These are phyloP conservation scores for Hypholoma fasciculare DNA, from an alignment of 768 basidiomycete genomes.

Conservation along the genomic window DNA sequence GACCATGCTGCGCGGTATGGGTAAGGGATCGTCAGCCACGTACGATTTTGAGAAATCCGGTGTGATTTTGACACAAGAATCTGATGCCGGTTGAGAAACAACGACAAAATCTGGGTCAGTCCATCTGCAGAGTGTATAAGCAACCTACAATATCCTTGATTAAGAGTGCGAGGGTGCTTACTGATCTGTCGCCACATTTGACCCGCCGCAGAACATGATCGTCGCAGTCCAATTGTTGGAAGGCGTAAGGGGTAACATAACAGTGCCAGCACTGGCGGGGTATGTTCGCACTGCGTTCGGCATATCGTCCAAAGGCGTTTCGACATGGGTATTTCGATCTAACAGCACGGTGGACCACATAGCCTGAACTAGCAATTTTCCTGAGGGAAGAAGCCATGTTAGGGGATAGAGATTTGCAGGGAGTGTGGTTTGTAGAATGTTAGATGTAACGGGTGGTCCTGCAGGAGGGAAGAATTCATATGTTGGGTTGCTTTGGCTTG, in stretches of 20 bases:
- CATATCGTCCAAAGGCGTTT: slow-evolving; percentile 60
- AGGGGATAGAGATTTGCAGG: slow-evolving; percentile 77
- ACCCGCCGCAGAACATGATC: slow-evolving; percentile 82
- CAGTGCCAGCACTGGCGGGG: slow-evolving; percentile 73
- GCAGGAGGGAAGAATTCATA: slow-evolving; percentile 76
- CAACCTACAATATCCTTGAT: neutral
- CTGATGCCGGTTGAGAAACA: slow-evolving; percentile 53
- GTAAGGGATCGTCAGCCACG: slow-evolving; percentile 62
- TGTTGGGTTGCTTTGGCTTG: slow-evolving; percentile 68
- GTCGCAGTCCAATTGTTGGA: slow-evolving; percentile 84
- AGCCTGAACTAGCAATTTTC: slow-evolving; percentile 58
- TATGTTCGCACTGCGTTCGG: slow-evolving; percentile 69
- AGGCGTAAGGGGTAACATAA: slow-evolving; percentile 79
- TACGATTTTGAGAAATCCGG: slow-evolving; percentile 66
- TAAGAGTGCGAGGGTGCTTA: slow-evolving; percentile 21
- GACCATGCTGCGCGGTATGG: slow-evolving; percentile 69
- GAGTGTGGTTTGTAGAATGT: slow-evolving; percentile 66
- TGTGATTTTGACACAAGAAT: slow-evolving; percentile 75
- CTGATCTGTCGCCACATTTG: slow-evolving; percentile 50
- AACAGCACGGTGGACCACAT: slow-evolving; percentile 64
- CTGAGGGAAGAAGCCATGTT: slow-evolving; percentile 70
- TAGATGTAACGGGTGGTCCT: slow-evolving; percentile 54
- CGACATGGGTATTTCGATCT: slow-evolving; percentile 56
- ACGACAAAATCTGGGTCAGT: slow-evolving; percentile 46
- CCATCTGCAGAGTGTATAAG: slow-evolving; percentile 36